Evolutionary conservation across 352 stramenopile species (phyloP).

Genomic region (Globisporangium heterothallicum): DNA sequence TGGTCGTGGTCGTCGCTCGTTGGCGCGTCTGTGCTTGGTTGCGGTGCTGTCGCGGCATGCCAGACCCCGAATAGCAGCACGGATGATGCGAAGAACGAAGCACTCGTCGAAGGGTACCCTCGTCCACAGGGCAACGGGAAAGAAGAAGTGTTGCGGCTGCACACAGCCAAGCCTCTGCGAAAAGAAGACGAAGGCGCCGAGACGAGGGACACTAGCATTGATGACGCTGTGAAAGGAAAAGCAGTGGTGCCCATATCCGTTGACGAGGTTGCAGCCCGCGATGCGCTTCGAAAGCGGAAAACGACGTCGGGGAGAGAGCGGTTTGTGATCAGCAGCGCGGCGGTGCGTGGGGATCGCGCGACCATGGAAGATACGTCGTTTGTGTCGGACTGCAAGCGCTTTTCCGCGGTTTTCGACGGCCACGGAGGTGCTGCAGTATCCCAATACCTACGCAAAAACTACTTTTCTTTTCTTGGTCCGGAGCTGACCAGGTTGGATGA

Average conservation of each 20-base stretch:
- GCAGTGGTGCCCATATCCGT: not conserved
- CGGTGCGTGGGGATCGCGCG: constrained; percentile 63
- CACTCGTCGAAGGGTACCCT: not conserved
- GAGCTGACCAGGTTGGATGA: constrained; percentile 36
- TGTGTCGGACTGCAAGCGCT: constrained; percentile 76
- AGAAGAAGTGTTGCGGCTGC: not conserved
- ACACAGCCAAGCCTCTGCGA: not conserved
- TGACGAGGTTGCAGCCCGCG: not conserved
- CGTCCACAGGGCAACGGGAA: not conserved
- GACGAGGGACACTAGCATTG: not conserved
- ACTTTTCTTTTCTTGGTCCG: constrained; percentile 52
- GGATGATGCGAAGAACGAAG: not conserved
- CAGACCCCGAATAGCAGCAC: not conserved
- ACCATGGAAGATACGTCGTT: constrained; percentile 85
- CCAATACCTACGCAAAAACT: constrained; percentile 53
- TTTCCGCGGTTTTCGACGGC: constrained; percentile 79
- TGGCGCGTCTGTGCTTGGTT: constrained; percentile 1
- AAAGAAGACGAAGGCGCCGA: not conserved
- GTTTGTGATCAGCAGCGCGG: constrained; percentile 57
- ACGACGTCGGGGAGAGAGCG: constrained; percentile 28
- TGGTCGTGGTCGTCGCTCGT: constrained; percentile 1
- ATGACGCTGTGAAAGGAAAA: not conserved
- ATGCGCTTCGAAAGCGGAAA: constrained; percentile 38
- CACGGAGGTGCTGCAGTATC: constrained; percentile 70
- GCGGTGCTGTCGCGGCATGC: not conserved